These are phyloP conservation scores for Xylaria telfairii DNA, from an alignment of 495 filamentous ascomycete genomes.

Conservation along the genomic window DNA sequence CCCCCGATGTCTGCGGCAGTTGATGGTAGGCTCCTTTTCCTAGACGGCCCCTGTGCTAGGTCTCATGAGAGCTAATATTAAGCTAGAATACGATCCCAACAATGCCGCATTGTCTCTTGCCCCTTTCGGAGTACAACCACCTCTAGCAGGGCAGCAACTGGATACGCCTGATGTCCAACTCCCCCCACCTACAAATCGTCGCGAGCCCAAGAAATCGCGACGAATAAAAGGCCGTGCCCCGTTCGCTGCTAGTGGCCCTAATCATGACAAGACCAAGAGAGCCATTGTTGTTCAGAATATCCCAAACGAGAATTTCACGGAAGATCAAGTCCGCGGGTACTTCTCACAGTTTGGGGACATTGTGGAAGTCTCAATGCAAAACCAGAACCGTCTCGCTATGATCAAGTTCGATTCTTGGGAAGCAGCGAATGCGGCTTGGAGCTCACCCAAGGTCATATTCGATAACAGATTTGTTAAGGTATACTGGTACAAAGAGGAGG, in stretches of 20 bases:
- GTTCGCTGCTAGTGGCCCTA: constrained; percentile 78
- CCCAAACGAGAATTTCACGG: constrained; percentile 82
- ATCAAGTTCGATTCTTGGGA: constrained; percentile 79
- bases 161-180: constrained; percentile 22
- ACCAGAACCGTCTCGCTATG: constrained; percentile 77
- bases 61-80: constrained; percentile 25
- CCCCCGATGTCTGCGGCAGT: constrained; percentile 37
- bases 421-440: constrained; percentile 80
- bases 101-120: constrained; percentile 58
- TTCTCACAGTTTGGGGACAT: constrained; percentile 87
- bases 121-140: constrained; percentile 23
- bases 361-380: constrained; percentile 72
- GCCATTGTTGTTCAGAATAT: constrained; percentile 93
- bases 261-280: constrained; percentile 73
- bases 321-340: constrained; percentile 75
- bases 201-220: constrained; percentile 50
- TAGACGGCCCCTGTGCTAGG: not conserved
- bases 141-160: constrained; percentile 17
- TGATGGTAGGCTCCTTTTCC: constrained; percentile 49
- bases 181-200: constrained; percentile 34
- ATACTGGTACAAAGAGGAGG: constrained; percentile 84
- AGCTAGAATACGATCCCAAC: constrained; percentile 83
- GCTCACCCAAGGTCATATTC: constrained; percentile 92
- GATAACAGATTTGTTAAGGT: constrained; percentile 98
- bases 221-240: constrained; percentile 59